These are phyloP conservation scores for Claviceps quebecensis DNA, from an alignment of 2,329 filamentous ascomycete species.

Conservation along the genomic window DNA sequence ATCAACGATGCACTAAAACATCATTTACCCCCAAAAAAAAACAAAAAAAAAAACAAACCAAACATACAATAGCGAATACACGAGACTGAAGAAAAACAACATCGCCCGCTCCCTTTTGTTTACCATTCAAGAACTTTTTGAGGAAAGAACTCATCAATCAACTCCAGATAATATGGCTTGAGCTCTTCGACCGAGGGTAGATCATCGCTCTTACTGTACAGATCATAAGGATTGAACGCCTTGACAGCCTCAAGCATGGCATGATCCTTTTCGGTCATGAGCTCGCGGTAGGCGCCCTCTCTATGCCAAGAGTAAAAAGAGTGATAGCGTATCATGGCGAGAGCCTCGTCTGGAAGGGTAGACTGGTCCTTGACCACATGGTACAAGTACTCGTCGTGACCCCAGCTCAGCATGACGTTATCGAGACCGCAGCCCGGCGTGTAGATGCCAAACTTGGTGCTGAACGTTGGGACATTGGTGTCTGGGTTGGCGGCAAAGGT, in stretches of 20 bases:
- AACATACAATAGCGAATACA: neutral
- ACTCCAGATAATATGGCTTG: slow-evolving; percentile 40
- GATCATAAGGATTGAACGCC: slow-evolving; percentile 82
- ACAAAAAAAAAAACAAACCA: too few relatives aligned
- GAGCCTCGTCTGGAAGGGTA: slow-evolving; percentile 61
- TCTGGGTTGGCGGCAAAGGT: slow-evolving; percentile 72
- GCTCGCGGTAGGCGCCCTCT: slow-evolving; percentile 62
- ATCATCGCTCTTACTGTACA: slow-evolving; percentile 84
- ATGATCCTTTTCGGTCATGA: slow-evolving; percentile 74
- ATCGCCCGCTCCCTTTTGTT: neutral
- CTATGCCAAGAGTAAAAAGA: slow-evolving; percentile 88
- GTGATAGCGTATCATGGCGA: slow-evolving; percentile 90
- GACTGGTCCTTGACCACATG: slow-evolving; percentile 74
- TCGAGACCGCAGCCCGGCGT: slow-evolving; percentile 64
- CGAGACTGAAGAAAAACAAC: neutral
- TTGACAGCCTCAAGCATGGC: slow-evolving; percentile 67
- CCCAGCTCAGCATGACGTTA: slow-evolving; percentile 83
- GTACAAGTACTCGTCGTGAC: slow-evolving; percentile 80
- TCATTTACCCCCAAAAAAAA: neutral
- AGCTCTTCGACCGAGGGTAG: slow-evolving; percentile 62
- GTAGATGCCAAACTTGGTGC: slow-evolving; percentile 70
- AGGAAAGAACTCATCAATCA: slow-evolving; percentile 30
- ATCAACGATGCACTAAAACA: too few relatives aligned
- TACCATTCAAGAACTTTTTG: slow-evolving; percentile 25
- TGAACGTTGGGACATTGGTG: slow-evolving; percentile 53